Base-by-base conservation (phyloP, 495 filamentous ascomycete species). In the Lasiosphaeris hirsuta region DNA sequence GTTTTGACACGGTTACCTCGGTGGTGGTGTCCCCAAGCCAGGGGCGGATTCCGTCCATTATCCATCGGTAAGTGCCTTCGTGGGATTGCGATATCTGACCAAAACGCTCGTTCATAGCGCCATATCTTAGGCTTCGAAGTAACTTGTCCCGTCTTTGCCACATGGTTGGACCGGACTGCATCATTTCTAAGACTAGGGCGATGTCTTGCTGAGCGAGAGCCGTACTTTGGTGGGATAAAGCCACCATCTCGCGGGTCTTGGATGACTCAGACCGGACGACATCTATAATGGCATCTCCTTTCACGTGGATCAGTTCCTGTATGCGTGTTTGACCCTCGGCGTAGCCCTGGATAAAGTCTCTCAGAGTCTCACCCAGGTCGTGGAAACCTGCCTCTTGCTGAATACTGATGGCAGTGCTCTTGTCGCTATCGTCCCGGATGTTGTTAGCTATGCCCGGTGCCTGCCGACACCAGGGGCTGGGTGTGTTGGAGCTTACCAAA, bases 21-120 rank as follows among this genome's bases (percentile, higher is more conserved):
- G 1, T n/a, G n/a, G n/a, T n/a, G n/a, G n/a, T 18, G 8, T 46
- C 17, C 11, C 52, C 46, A 14, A 38, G 30, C 40, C 10, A 34
- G 15, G 19, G 40, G 18, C 1, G 46, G 23, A 38, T 41, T 5
- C 30, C 67, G 7, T 48, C 56, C 23, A 74, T 62, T 1, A 74
- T 64, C 72, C 71, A 75, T 48, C 61, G 23, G 51, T 62, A 76
- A 0, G 71, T 76, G 4, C 66, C 43, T 5, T 54, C 46, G 39
- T 67, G 39, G 0, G 64, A 52, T 48, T 58, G 23, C 0, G n/a
- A 13, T 11, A 75, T 69, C 9, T 50, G 34, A 23, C 54, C 51
- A 15, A 63, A 34, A 30, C 70, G 67, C 5, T 59, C 58, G 14
- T 59, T 23, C 36, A 67, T 68, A 10, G 11, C 50, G 19, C 56